Percentiles rank a stretch among this genome's conserved stretches.
Conservation (phyloP, 2,329 filamentous ascomycete genomes). For the Bretziella fagacearum region DNA sequence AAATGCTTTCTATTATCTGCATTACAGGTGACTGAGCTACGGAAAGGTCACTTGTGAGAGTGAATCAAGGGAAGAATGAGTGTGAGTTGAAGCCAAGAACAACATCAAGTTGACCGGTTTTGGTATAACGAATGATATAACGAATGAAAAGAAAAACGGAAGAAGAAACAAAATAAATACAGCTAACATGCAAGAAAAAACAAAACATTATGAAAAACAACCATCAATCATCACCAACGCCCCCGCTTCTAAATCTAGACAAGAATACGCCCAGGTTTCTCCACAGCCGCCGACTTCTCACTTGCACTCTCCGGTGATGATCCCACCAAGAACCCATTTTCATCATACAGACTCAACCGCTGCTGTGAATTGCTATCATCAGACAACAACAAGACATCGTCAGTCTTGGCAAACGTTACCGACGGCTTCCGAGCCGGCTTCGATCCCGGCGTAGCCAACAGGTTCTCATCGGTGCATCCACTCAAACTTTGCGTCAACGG, state of each 20-base stretch:
- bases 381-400: slow-evolving; percentile 12
- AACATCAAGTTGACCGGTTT: too few relatives aligned
- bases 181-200: neutral
- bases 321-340: neutral
- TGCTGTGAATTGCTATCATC: slow-evolving; percentile 11
- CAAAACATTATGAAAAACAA: neutral
- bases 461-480: slow-evolving; percentile 10
- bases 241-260: neutral
- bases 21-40: too few relatives aligned
- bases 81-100: too few relatives aligned
- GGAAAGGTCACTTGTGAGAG: too few relatives aligned
- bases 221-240: neutral
- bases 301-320: neutral
- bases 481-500: slow-evolving; percentile 6
- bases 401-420: slow-evolving; percentile 13
- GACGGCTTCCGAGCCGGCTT: slow-evolving; percentile 9
- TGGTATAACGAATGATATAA: too few relatives aligned
- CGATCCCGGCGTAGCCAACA: neutral
- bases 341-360: slow-evolving; percentile 11
- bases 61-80: too few relatives aligned
- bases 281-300: neutral
- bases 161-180: neutral
- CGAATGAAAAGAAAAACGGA: too few relatives aligned
- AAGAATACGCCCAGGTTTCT: slow-evolving; percentile 2
- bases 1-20: too few relatives aligned